Evolutionary conservation across 805 yeast species (phyloP).

Genomic region (Candida manassasensis): DNA sequence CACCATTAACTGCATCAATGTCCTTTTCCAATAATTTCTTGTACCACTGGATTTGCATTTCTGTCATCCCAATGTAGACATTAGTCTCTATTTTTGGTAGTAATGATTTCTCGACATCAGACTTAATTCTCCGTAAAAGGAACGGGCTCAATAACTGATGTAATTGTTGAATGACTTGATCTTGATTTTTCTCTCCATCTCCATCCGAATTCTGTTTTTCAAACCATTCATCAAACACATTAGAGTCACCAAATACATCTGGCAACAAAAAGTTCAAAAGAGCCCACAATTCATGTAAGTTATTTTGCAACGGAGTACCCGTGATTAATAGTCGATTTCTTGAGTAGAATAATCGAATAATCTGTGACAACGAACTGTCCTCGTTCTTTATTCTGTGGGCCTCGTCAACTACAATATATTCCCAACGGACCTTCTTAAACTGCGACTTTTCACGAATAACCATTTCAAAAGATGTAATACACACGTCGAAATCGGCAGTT

Average conservation of each 20-base stretch:
- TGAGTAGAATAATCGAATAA: conserved; percentile 83
- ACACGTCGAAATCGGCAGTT: conserved; percentile 79
- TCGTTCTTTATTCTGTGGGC: conserved; percentile 97
- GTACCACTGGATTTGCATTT: conserved; percentile 93
- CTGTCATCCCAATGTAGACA: conserved; percentile 89
- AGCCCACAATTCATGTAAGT: conserved; percentile 95
- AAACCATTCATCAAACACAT: conserved; percentile 90
- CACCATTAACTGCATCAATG: conserved; percentile 94
- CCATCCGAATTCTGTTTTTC: conserved; percentile 43
- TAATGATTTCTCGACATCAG: conserved; percentile 88
- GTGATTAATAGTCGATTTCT: conserved; percentile 82
- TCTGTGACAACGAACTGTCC: conserved; percentile 86
- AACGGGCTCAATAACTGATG: conserved; percentile 89
- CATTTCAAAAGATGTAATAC: conserved; percentile 90
- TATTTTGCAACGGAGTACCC: conserved; percentile 95
- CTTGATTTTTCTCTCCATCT: conserved; percentile 45
- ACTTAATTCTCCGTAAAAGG: conserved; percentile 79
- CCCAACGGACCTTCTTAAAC: conserved; percentile 84
- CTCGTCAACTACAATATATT: conserved; percentile 89
- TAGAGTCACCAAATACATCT: conserved; percentile 90
- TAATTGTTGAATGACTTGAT: conserved; percentile 77
- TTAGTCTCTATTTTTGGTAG: conserved; percentile 89
- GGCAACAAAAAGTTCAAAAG: conserved; percentile 84
- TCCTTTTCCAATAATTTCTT: conserved; percentile 84
- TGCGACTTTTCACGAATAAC: conserved; percentile 82